Base-by-base conservation (phyloP, 352 stramenopile species). In the Phytophthora kernoviae region DNA sequence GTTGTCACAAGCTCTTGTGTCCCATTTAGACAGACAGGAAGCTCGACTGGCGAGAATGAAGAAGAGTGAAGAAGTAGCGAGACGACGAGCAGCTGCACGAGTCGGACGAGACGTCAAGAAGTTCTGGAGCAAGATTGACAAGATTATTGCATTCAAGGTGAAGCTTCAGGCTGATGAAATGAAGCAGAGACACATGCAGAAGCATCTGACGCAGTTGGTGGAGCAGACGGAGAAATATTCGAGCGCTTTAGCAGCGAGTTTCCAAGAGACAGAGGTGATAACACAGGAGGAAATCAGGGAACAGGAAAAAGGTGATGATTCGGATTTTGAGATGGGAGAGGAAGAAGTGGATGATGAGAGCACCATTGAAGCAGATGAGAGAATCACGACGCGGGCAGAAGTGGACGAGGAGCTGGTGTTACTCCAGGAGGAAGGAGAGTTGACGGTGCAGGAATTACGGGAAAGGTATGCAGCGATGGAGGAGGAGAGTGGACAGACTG, bases 121-220 rank as follows among this genome's bases (percentile, higher is more conserved):
- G 26, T 98, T 98, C 50, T 99, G 97, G 97, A 79, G 68, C 34
- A 99, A 99, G 73, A 97, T 99, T 57, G 97, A 99, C 82, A 96
- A 98, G 60, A 89, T 99, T 46, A 96, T 99, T 47, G 86, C 87
- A 20, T 99, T 98, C 68, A 99, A 99, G 74, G 93, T 99, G 70
- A 98, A 98, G 62, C 53, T 98, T 12, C 78, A 96, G 63, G 81
- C 84, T 6, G 94, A 99, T 49, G 78, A 90, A 53, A 55, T 87
- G 42, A 68, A 86, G 2, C 87, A 90, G 52, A 75, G 77, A 40
- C 90, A 96, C 30, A 99, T 99, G 97, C 97, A 99, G 72, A 86
- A 87, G 18, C 94, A 99, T 45, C 73, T 99, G 37, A 87, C 95
- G 27, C 94, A 93, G 43, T 76, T 99, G 1, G 89, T 99, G 7